Conservation (phyloP, 441 rosid genomes). For the Brassica balearica region DNA sequence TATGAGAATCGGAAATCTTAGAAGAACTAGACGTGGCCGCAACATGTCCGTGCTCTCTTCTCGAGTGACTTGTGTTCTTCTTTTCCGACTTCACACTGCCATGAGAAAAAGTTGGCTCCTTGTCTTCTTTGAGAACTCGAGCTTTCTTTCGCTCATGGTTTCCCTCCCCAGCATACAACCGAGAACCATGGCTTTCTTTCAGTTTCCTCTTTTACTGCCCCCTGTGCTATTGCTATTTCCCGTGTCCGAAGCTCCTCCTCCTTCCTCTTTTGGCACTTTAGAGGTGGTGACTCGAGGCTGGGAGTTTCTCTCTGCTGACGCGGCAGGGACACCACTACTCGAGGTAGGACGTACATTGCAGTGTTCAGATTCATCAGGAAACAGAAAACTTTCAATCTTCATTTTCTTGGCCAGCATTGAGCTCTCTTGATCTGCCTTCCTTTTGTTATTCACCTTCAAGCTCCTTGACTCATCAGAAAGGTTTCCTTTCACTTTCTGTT, state of each 20-base stretch:
- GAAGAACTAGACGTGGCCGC: constrained; percentile 94
- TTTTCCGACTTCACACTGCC: constrained; percentile 61
- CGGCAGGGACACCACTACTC: constrained; percentile 56
- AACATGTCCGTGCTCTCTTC: constrained; percentile 61
- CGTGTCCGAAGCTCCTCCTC: constrained; percentile 53
- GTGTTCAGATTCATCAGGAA: constrained; percentile 56
- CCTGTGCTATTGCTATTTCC: constrained; percentile 55
- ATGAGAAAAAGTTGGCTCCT: constrained; percentile 67
- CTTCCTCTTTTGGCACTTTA: constrained; percentile 60
- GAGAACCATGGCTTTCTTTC: constrained; percentile 53
- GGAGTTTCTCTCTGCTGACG: constrained; percentile 51
- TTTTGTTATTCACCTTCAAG: constrained; percentile 67
- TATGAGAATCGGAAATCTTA: constrained; percentile 86
- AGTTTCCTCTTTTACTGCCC: constrained; percentile 64
- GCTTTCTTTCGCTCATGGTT: constrained; percentile 70
- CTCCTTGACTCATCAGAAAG: constrained; percentile 56
- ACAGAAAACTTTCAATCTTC: constrained; percentile 55
- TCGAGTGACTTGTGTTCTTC: constrained; percentile 58
- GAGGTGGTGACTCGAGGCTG: constrained; percentile 50
- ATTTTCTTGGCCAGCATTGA: constrained; percentile 68
- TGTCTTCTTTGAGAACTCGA: constrained; percentile 61
- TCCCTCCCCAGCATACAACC: constrained; percentile 56
- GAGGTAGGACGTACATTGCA: constrained; percentile 59
- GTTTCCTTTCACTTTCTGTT: constrained; percentile 73
- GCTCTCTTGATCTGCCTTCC: constrained; percentile 57